Base-by-base conservation (phyloP, 140 eudicot species). In the Flaveria floridana region DNA sequence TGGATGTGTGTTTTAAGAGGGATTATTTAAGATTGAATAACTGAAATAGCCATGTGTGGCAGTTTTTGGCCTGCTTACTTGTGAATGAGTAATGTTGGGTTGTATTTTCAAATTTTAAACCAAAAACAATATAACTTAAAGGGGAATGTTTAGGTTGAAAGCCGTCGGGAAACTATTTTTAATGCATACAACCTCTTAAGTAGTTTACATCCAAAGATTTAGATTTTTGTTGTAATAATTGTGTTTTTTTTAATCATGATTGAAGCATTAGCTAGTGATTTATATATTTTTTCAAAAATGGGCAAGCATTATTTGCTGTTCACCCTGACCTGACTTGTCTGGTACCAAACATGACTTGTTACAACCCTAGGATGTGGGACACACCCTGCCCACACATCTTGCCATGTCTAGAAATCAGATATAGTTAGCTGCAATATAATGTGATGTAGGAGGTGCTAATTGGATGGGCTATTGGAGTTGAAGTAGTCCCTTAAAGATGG, bases 91-190 rank as follows among this genome's bases (percentile, higher is more conserved):
- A 6, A 52, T 21, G 3, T 41, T 34, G 12, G 26, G 25, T 34
- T 11, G 42, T 61, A 61, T 12, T 61, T 23, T 61, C 30, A 57
- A 2, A 9, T 0, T 3, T 21, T 14, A 57, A 57, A 19, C 30
- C 64, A 57, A 21, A 50, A 19, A 57, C 30, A 7, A 23, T 42
- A 61, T 23, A 61, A 7, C 67, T 61, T 12, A 61, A 15, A 14
- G 12, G 70, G 50, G 70, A 34, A 34, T 34, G 6, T 34, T 65
- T 44, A 65, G 70, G 70, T 65, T 64, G 63, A 23, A 13, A 61
- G 67, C 11, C 9, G 15, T 10, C 67, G 2, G 42, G 13, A 61
- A 61, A 23, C 41, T 61, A 12, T 59, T 20, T 20, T 57, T 21
- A 13, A 25, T 59, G 66, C 66, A 59, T 59, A 59, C 34, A 59